Evolutionary conservation across 768 basidiomycete species (phyloP), one percentile per base, ranked within the genome.

Genomic region (Clavaria fumosa): DNA sequence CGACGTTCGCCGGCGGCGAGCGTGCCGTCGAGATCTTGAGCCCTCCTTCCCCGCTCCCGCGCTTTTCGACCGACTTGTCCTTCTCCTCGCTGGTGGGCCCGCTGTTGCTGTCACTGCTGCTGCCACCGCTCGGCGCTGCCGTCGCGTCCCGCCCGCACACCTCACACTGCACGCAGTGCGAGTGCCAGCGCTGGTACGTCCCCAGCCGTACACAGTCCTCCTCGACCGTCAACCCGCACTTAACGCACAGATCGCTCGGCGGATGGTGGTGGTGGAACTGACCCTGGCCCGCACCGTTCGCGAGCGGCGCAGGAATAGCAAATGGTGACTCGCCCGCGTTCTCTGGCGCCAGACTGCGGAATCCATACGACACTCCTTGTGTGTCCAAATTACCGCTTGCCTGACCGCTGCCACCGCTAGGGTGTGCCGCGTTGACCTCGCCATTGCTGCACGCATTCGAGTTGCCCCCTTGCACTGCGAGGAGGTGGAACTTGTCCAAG

Each of bases 101-200:
- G 62, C 39, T 58, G 55, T 7, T 47, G 52, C 34, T 66, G 63
- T 44, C 55, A 65, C 47, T 67, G 70, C 48, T 67, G 69, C 49
- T 74, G 73, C 34, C 59, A 62, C 50, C 63, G 66, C n/a, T n/a
- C n/a, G n/a, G n/a, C n/a, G n/a, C n/a, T n/a, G n/a, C 74, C n/a
- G n/a, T n/a, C 18, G 88, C 82, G 19, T 64, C 64, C 53, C 78
- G 84, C 6, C 85, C 82, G 50, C 93, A 96, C 15, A 63, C 62
- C 10, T 58, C 60, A 47, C 95, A 99, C 41, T 80, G 75, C n/a
- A 99, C 62, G 53, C 95, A 99, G 22, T 82, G 69, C 2, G 88
- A 84, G 58, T 99, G 95, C 95, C 95, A 97, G 32, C 93, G 70
- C 51, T 88, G 80, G 59, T 90, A 93, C n/a, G 89, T 91, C 23